Base-by-base conservation (phyloP, 2,329 filamentous ascomycete genomes). In the Plenodomus tracheiphilus region DNA sequence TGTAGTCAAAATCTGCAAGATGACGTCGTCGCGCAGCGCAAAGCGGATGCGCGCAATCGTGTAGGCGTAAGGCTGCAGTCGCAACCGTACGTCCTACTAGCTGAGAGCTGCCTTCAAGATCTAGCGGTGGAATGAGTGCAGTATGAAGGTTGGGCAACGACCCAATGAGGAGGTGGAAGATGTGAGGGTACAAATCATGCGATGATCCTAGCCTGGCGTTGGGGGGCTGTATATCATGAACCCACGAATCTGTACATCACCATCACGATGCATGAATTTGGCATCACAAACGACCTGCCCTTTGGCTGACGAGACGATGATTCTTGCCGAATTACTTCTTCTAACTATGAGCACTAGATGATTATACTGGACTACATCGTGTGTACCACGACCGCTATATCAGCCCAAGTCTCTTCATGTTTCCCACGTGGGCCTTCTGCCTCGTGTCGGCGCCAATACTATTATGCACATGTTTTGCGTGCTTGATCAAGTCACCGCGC, bases 321-420 rank as follows among this genome's bases (percentile, higher is more conserved):
- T n/a, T n/a, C n/a, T n/a, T n/a, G n/a, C n/a, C n/a, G n/a, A n/a
- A n/a, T n/a, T n/a, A n/a, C n/a, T n/a, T n/a, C n/a, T n/a, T n/a
- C n/a, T n/a, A n/a, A n/a, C n/a, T n/a, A n/a, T n/a, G n/a, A n/a
- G n/a, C n/a, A n/a, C n/a, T n/a, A n/a, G n/a, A n/a, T n/a, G n/a
- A n/a, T n/a, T 18, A 37, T 18, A 18, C 15, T 34, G 13, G 8
- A 34, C 16, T 1, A 6, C 17, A 17, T 25, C 25, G 21, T 36
- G 19, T n/a, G n/a, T n/a, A 11, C 28, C 13, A n/a, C 16, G 28
- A 20, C 1, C 9, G 15, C 53, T 41, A 66, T 42, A 68, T 43
- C 41, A 72, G 34, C 0, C 64, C 59, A 30, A 71, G 38, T 40
- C 56, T 62, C 54, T 65, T 69, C 59, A 71, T 58, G 13, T 52